phyloP scores from a whole-genome alignment of 1,139 yeast genomes.

The Magnusiomyces suaveolens region DNA sequence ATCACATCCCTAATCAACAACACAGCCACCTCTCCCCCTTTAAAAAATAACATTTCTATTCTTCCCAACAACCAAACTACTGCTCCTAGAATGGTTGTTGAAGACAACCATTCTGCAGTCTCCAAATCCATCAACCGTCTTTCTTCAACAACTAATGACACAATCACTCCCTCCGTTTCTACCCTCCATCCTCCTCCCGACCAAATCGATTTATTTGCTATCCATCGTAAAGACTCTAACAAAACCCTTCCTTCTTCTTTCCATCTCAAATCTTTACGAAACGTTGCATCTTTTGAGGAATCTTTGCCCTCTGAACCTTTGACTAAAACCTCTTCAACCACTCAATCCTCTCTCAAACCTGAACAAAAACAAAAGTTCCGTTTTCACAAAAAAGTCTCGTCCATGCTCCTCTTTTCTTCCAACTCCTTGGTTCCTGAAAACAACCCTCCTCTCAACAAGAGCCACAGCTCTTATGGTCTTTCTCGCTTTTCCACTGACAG shows the following conservation, averaged over 20 bases:
- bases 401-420: background rate
- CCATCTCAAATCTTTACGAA: background rate
- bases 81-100: background rate
- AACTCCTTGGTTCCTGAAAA: background rate
- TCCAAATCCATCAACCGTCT: slow-evolving; percentile 6
- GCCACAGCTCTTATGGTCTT: background rate
- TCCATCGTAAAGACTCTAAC: too few relatives aligned
- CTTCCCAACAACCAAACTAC: too few relatives aligned
- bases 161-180: slow-evolving; percentile 10
- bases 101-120: background rate
- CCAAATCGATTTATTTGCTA: background rate
- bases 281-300: background rate
- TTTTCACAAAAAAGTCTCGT: background rate
- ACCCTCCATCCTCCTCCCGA: background rate
- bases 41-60: too few relatives aligned
- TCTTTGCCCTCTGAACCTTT: background rate
- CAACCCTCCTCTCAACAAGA: background rate
- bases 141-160: slow-evolving; percentile 11
- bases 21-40: background rate
- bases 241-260: background rate
- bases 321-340: too few relatives aligned
- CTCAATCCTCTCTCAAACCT: background rate
- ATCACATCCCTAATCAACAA: background rate
- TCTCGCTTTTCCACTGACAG: background rate
- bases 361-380: background rate